phyloP scores from a whole-genome alignment of 495 filamentous ascomycete genomes.

The Neurospora terricola region DNA sequence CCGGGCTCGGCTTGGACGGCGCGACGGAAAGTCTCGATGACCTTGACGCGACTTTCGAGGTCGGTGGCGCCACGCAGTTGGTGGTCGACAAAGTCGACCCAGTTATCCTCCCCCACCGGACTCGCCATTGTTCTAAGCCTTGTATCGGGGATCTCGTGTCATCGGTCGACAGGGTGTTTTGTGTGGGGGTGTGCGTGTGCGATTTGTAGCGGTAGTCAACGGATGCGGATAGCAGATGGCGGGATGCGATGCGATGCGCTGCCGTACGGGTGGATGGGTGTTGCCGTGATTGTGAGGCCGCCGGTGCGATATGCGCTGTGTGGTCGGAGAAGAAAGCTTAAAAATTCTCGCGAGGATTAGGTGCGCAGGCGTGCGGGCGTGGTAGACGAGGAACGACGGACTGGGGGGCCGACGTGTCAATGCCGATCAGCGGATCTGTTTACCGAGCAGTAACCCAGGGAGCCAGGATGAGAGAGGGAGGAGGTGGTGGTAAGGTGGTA shows the following conservation, averaged over 20 bases:
- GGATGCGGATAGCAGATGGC: not conserved
- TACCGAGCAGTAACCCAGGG: not conserved
- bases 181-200: not conserved
- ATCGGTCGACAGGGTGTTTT: slow-evolving; percentile 10
- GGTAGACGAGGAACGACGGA: not conserved
- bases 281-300: not conserved
- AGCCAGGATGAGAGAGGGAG: not conserved
- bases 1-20: slow-evolving; percentile 74
- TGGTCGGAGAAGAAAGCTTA: not conserved
- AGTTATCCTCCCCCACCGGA: slow-evolving; percentile 5
- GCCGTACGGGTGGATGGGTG: not conserved
- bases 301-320: not conserved
- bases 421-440: not conserved
- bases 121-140: slow-evolving; percentile 33
- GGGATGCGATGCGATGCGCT: not conserved
- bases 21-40: slow-evolving; percentile 76
- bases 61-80: slow-evolving; percentile 38
- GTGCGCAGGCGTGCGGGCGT: not conserved
- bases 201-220: not conserved
- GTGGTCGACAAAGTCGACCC: slow-evolving; percentile 30
- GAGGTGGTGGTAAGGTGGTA: not conserved
- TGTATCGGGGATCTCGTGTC: slow-evolving; percentile 13
- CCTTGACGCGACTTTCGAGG: slow-evolving; percentile 49
- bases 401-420: not conserved
- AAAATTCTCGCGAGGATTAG: not conserved